Evolutionary conservation across 1,284 basidiomycete genomes (phyloP).

Genomic region (Agroathelia rolfsii): DNA sequence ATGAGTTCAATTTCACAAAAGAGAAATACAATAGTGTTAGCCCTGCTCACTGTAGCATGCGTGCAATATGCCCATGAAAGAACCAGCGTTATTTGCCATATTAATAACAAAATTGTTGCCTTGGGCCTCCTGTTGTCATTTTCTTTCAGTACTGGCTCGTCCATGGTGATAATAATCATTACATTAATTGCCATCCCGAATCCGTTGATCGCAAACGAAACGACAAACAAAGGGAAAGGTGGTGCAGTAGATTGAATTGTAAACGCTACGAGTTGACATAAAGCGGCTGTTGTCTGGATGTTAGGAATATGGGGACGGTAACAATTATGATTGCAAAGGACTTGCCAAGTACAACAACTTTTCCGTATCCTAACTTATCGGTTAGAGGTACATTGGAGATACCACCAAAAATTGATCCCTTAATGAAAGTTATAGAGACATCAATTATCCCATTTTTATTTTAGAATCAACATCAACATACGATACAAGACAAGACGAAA

Average conservation of each 20-base stretch:
- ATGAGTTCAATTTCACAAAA: background rate
- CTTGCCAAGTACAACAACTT: constrained; percentile 33
- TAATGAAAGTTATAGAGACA: constrained; percentile 1
- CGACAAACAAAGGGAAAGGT: constrained; percentile 59
- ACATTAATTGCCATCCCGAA: constrained; percentile 49
- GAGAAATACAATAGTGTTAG: background rate
- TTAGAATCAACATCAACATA: constrained; percentile 16
- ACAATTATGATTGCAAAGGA: background rate
- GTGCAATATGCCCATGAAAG: constrained; percentile 46
- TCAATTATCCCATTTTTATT: constrained; percentile 3
- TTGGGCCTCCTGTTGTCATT: constrained; percentile 37
- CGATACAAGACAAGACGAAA: constrained; percentile 45
- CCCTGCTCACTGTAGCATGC: constrained; percentile 33
- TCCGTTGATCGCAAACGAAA: constrained; percentile 51
- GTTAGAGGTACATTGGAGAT: constrained; percentile 38
- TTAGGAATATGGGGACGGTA: constrained; percentile 14
- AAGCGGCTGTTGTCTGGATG: constrained; percentile 25
- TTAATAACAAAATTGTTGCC: constrained; percentile 45
- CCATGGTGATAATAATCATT: constrained; percentile 10
- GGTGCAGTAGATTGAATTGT: constrained; percentile 39
- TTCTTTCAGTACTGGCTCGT: constrained; percentile 1
- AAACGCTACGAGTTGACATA: constrained; percentile 34
- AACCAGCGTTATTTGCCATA: constrained; percentile 29
- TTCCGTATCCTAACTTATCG: constrained; percentile 46
- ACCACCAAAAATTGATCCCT: constrained; percentile 40